Evolutionary conservation across 352 stramenopile genomes (phyloP).

Genomic region (Phytophthora nicotianae): DNA sequence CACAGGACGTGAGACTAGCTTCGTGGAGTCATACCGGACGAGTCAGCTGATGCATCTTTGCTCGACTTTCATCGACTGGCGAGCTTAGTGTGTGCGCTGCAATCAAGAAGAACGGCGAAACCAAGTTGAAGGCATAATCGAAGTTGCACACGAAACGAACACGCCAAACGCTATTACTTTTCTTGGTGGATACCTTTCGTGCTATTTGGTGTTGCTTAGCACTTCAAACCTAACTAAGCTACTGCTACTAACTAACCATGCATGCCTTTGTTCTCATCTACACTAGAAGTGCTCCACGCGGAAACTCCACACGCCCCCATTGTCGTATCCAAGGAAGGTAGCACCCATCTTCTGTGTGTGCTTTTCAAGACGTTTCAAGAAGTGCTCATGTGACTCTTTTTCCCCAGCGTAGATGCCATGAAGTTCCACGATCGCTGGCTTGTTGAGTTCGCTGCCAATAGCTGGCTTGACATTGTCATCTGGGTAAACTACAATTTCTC

Average conservation of each 20-base stretch:
- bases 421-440: constrained; percentile 49
- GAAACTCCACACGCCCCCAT: constrained; percentile 52
- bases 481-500: constrained; percentile 54
- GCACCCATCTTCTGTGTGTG: constrained; percentile 43
- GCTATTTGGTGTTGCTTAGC: constrained; percentile 8
- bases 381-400: constrained; percentile 28
- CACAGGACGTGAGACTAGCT: constrained; percentile 50
- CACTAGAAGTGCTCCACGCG: constrained; percentile 50
- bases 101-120: constrained; percentile 13
- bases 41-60: constrained; percentile 61
- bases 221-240: constrained; percentile 1
- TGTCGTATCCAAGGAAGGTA: constrained; percentile 44
- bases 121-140: constrained; percentile 10
- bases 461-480: constrained; percentile 46
- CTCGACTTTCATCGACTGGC: constrained; percentile 68
- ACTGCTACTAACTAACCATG: constrained; percentile 13
- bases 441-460: constrained; percentile 49
- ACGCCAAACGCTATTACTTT: constrained; percentile 19
- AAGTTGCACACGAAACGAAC: constrained; percentile 21
- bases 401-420: constrained; percentile 32
- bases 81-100: constrained; percentile 32
- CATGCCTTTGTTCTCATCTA: constrained; percentile 2
- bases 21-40: constrained; percentile 63
- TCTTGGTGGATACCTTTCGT: constrained; percentile 8
- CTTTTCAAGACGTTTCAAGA: constrained; percentile 43